phyloP scores from a whole-genome alignment of 2,329 filamentous ascomycete species.

The Cladorrhinum sp. region DNA sequence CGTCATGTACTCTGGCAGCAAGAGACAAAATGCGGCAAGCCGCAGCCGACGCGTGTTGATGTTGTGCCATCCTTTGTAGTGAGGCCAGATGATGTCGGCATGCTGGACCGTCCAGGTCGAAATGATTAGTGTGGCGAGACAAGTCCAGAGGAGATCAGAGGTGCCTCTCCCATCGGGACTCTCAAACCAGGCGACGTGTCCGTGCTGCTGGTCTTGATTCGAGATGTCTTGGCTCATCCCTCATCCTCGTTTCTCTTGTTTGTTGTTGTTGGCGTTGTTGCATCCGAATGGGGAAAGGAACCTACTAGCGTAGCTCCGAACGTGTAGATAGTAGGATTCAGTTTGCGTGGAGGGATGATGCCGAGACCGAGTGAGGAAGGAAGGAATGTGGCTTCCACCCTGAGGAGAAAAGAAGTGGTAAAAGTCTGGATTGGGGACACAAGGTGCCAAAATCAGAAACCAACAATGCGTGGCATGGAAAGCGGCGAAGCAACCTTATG shows the following conservation, averaged over 20 bases:
- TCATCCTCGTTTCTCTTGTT: neutral
- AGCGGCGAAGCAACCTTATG: neutral
- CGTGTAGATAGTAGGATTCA: no score
- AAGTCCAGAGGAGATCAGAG: neutral
- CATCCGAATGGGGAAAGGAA: neutral
- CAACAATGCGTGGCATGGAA: neutral
- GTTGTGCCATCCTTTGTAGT: neutral
- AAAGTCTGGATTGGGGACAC: neutral
- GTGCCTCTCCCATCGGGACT: neutral
- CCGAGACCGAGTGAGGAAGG: no score
- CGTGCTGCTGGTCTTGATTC: neutral
- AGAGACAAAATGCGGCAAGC: neutral
- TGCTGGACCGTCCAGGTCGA: neutral
- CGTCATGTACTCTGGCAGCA: neutral
- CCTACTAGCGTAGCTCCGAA: neutral
- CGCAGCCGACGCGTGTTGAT: neutral
- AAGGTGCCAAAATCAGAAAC: neutral
- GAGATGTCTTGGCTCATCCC: neutral
- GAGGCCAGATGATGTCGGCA: neutral
- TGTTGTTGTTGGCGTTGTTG: neutral
- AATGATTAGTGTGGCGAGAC: neutral
- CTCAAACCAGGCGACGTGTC: neutral
- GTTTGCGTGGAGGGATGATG: no score
- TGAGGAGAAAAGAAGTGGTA: no score
- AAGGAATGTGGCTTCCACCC: no score